Base-by-base conservation (phyloP, 2,329 filamentous ascomycete genomes). In the Hypoxylon rubiginosum region DNA sequence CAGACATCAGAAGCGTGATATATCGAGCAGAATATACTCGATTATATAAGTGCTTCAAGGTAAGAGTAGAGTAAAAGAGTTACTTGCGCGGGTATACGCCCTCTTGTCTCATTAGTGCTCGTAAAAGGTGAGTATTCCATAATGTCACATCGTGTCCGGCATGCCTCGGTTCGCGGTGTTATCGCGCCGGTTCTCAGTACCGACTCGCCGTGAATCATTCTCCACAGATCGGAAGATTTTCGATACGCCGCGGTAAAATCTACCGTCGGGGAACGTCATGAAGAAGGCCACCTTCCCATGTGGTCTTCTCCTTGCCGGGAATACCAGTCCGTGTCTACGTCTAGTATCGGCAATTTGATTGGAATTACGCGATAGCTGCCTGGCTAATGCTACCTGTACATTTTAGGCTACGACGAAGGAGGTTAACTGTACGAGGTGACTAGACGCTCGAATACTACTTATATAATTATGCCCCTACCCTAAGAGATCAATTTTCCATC, bases 141-240 rank as follows among this genome's bases (percentile, higher is more conserved):
- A 11, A 34, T 11, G 32, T 34, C 9, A 34, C 17, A 19, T 46
- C 19, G 24, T 17, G 48, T n/a, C n/a, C n/a, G n/a, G n/a, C n/a
- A n/a, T n/a, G 21, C 49, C 30, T 52, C 48, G 28, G 15, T 21
- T 46, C 21, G 19, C 60, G 60, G 60, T 50, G 54, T 21, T 39
- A 54, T 63, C 60, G 41, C 30, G 9, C 49, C 49, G 48, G 28
- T 51, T 17, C n/a, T 34, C 17, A 39, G 30, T 32, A 26, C 30
- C 49, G 32, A 36, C 32, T 39, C 30, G 32, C 30, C n/a, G 21
- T 54, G 48, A 50, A 49, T 43, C 34, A 26, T n/a, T 9, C 51
- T 19, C n/a, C n/a, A n/a, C n/a, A n/a, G n/a, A n/a, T n/a, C n/a
- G n/a, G n/a, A n/a, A n/a, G n/a, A 39, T 15, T 19, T n/a, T 17